These are phyloP conservation scores for Hawksworthiomyces lignivorus DNA, from an alignment of 2,329 filamentous ascomycete species.

Conservation along the genomic window DNA sequence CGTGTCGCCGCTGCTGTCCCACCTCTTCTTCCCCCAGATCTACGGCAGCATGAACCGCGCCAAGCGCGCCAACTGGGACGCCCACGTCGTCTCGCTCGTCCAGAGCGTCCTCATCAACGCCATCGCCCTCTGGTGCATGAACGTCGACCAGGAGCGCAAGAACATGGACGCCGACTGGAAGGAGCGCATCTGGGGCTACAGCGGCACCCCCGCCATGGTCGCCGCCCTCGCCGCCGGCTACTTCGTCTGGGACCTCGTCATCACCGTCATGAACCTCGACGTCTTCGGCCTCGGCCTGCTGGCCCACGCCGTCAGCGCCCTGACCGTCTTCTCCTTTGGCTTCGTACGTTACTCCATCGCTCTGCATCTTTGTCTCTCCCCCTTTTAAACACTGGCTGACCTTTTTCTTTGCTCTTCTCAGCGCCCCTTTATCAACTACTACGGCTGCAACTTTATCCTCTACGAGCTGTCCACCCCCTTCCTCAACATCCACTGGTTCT, in stretches of 20 bases:
- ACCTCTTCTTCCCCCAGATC: conserved; percentile 50
- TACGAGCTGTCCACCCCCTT: conserved; percentile 83
- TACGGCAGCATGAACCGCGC: conserved; percentile 55
- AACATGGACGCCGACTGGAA: conserved; percentile 51
- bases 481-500: conserved; percentile 87
- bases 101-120: conserved; percentile 66
- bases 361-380: not conserved
- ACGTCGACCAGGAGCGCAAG: conserved; percentile 57
- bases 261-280: conserved; percentile 59
- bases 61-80: conserved; percentile 74
- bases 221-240: conserved; percentile 73
- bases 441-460: conserved; percentile 71
- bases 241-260: conserved; percentile 73
- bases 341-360: conserved; percentile 54
- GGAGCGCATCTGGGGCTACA: conserved; percentile 71
- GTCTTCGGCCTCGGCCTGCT: conserved; percentile 72
- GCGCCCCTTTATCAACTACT: conserved; percentile 80
- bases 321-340: conserved; percentile 67
- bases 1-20: conserved; percentile 61
- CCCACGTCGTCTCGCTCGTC: conserved; percentile 76
- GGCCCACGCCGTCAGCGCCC: conserved; percentile 66
- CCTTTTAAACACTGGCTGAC: not conserved
- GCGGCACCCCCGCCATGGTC: conserved; percentile 61
- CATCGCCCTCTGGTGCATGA: conserved; percentile 68
- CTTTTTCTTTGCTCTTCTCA: conserved; percentile 25